A percentile compares a stretch with the other conserved stretches of the same genome.
phyloP scores from a whole-genome alignment of 768 basidiomycete genomes.

The Leccinum ochraceum region DNA sequence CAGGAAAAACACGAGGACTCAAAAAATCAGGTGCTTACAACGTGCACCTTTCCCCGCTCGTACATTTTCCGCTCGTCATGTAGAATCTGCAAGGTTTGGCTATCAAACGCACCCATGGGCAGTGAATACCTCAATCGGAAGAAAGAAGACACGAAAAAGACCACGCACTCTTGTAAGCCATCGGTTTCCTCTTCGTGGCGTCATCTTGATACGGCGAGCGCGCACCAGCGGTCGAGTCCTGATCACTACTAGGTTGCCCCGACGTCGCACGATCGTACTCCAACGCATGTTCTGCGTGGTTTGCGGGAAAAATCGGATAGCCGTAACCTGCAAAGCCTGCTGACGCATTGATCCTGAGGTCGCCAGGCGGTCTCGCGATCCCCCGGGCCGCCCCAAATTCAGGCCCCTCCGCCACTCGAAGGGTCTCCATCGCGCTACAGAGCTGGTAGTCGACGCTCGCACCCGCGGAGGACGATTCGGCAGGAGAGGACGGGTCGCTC shows the following conservation, averaged over 20 bases:
- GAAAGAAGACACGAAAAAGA: neutral
- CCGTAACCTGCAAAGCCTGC: constrained; percentile 10
- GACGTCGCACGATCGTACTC: constrained; percentile 14
- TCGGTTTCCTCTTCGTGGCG: constrained; percentile 16
- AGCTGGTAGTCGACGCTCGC: constrained; percentile 14
- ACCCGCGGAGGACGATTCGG: constrained; percentile 19
- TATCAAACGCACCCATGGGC: constrained; percentile 19
- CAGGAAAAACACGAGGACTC: neutral
- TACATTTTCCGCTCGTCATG: constrained; percentile 45
- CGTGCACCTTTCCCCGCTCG: constrained; percentile 55
- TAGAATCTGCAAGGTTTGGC: constrained; percentile 66
- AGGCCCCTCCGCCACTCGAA: constrained; percentile 1
- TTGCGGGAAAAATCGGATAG: constrained; percentile 19
- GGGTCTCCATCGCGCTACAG: constrained; percentile 8
- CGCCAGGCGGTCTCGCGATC: constrained; percentile 9
- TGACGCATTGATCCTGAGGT: constrained; percentile 14
- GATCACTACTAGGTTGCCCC: constrained; percentile 1
- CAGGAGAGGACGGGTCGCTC: constrained; percentile 29
- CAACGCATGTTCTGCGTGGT: constrained; percentile 9
- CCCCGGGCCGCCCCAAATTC: constrained; percentile 5
- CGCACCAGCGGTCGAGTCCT: neutral
- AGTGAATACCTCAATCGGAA: neutral
- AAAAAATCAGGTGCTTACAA: constrained; percentile 45
- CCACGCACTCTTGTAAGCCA: constrained; percentile 33
- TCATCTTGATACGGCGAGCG: constrained; percentile 17